These are phyloP conservation scores for Yamadazyma kanchanaburiensis DNA, from an alignment of 1,139 yeast species.

Conservation along the genomic window DNA sequence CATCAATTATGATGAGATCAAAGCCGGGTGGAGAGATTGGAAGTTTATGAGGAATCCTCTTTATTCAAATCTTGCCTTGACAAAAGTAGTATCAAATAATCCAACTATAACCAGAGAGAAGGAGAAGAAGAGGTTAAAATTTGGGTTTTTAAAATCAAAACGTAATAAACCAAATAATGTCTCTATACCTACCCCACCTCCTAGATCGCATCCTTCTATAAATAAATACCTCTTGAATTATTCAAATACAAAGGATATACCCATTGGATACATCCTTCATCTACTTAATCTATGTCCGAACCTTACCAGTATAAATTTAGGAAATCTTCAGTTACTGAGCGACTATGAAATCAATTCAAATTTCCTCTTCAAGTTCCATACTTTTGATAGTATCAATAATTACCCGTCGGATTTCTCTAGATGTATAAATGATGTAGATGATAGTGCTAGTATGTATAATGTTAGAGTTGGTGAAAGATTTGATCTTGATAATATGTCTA, in stretches of 20 bases:
- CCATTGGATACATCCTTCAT: conserved; percentile 65
- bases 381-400: conserved; percentile 38
- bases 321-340: conserved; percentile 51
- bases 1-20: conserved; percentile 14
- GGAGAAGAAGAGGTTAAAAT: conserved; percentile 10
- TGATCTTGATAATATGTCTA: conserved; percentile 10
- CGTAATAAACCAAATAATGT: conserved; percentile 6
- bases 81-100: conserved; percentile 24
- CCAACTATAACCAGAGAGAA: conserved; percentile 14
- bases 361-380: conserved; percentile 32
- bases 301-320: conserved; percentile 46
- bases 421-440: conserved; percentile 11
- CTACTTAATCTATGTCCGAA: conserved; percentile 59
- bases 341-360: conserved; percentile 52
- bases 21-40: conserved; percentile 90
- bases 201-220: conserved; percentile 50
- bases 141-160: conserved; percentile 17
- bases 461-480: conserved; percentile 5
- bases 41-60: conserved; percentile 68
- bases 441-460: conserved; percentile 13
- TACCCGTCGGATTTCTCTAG: conserved; percentile 29
- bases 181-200: background rate
- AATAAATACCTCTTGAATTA: conserved; percentile 56
- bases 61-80: conserved; percentile 31
- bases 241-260: conserved; percentile 60